A percentile compares a stretch with the other conserved stretches of the same genome.
Evolutionary conservation across 108 stramenopile species (phyloP).

Genomic region (Cyclotella distinguenda): DNA sequence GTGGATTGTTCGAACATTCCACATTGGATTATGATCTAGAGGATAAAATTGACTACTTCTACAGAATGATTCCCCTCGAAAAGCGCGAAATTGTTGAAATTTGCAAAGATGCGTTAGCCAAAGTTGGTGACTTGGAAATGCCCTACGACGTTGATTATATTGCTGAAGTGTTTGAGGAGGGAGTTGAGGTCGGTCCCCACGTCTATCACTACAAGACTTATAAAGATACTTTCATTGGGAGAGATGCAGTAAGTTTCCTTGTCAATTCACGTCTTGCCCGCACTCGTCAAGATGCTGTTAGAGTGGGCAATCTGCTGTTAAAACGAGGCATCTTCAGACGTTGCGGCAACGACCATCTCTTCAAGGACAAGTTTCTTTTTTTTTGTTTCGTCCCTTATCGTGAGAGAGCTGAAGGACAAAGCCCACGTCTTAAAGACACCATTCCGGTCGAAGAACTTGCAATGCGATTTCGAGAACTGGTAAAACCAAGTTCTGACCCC

Average conservation of each 20-base stretch:
- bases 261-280: conserved; percentile 30
- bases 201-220: conserved; percentile 15
- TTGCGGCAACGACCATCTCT: conserved; percentile 40
- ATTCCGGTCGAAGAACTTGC: conserved; percentile 13
- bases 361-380: conserved; percentile 51
- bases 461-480: conserved; percentile 9
- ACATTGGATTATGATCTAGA: conserved; percentile 46
- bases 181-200: conserved; percentile 11
- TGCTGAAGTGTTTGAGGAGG: conserved; percentile 20
- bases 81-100: neutral
- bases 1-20: conserved; percentile 51
- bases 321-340: conserved; percentile 48
- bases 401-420: neutral
- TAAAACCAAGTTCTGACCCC: conserved; percentile 10
- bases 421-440: neutral
- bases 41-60: conserved; percentile 44
- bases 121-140: neutral
- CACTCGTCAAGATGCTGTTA: conserved; percentile 53
- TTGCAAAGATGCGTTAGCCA: neutral
- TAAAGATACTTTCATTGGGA: conserved; percentile 50
- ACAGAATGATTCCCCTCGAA: conserved; percentile 32
- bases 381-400: conserved; percentile 39
- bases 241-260: conserved; percentile 56
- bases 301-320: conserved; percentile 41
- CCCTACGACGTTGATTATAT: conserved; percentile 11